phyloP scores from a whole-genome alignment of 148 eudicot genomes.

The Rheum nobile region DNA sequence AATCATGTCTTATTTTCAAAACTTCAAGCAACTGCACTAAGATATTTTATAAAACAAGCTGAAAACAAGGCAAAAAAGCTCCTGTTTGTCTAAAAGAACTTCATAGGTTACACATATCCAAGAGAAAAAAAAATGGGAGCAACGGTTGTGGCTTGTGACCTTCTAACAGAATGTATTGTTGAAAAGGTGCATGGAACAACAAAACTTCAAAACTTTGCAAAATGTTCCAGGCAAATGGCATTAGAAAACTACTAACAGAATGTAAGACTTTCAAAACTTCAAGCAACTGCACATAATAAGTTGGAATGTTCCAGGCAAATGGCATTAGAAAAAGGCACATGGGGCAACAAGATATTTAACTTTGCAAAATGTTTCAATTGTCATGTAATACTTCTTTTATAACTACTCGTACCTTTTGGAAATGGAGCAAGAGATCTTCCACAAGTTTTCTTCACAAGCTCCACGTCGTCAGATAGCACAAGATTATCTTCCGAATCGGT shows the following conservation, averaged over 20 bases:
- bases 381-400: neutral
- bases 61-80: neutral
- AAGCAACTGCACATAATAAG: neutral
- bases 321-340: neutral
- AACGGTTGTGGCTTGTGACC: neutral
- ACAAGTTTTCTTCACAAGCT: conserved; percentile 22
- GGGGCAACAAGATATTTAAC: neutral
- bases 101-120: neutral
- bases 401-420: conserved; percentile 21
- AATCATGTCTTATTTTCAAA: neutral
- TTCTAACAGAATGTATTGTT: too few species aligned
- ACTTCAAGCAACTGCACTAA: neutral
- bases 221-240: too few species aligned
- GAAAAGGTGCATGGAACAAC: too few species aligned
- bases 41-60: neutral
- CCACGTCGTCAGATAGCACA: conserved; percentile 40
- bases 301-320: neutral
- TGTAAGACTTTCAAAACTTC: too few species aligned
- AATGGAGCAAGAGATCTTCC: conserved; percentile 34
- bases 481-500: conserved; percentile 69
- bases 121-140: neutral
- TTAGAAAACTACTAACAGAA: neutral
- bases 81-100: neutral
- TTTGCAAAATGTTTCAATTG: neutral
- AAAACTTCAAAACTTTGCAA: too few species aligned